These are phyloP conservation scores for Lecanoromycetidae sp. DNA, from an alignment of 2,329 filamentous ascomycete species.

Conservation along the genomic window DNA sequence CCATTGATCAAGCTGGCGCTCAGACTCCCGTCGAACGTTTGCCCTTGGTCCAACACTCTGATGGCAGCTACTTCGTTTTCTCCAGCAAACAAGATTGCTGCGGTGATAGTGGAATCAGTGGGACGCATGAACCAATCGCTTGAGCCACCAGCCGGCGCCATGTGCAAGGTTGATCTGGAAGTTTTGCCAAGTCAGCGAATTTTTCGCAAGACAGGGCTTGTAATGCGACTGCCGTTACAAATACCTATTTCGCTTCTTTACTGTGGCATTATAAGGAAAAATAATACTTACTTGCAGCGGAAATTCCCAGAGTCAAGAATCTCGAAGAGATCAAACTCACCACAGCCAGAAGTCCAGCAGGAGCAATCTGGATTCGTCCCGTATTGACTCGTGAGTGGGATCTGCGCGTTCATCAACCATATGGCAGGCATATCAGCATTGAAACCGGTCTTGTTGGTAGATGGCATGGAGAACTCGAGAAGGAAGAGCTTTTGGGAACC, in stretches of 20 bases:
- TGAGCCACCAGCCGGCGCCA: conserved; percentile 47
- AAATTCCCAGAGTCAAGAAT: conserved; percentile 52
- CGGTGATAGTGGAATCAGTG: conserved; percentile 45
- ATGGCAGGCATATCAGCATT: conserved; percentile 60
- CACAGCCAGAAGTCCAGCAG: conserved; percentile 60
- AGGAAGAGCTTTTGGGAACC: conserved; percentile 62
- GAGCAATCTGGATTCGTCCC: conserved; percentile 46
- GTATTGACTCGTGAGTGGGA: conserved; percentile 61
- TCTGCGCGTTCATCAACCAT: conserved; percentile 64
- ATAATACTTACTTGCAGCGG: conserved; percentile 58
- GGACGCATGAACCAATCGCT: conserved; percentile 63
- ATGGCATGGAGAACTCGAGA: conserved; percentile 61
- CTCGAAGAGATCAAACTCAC: conserved; percentile 67
- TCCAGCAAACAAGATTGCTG: conserved; percentile 50
- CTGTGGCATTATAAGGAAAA: too few relatives aligned
- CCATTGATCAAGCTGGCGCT: conserved; percentile 5
- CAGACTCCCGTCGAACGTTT: conserved; percentile 10
- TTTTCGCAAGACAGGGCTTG: too few relatives aligned
- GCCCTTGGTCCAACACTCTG: conserved; percentile 36
- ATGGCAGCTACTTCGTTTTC: conserved; percentile 43
- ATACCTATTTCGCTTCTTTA: too few relatives aligned
- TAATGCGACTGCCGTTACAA: too few relatives aligned
- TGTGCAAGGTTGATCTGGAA: conserved; percentile 59
- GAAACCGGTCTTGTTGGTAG: conserved; percentile 38
- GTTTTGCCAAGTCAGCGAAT: too few relatives aligned